Evolutionary conservation across 768 basidiomycete species (phyloP).

Genomic region (Cyathus striatus): DNA sequence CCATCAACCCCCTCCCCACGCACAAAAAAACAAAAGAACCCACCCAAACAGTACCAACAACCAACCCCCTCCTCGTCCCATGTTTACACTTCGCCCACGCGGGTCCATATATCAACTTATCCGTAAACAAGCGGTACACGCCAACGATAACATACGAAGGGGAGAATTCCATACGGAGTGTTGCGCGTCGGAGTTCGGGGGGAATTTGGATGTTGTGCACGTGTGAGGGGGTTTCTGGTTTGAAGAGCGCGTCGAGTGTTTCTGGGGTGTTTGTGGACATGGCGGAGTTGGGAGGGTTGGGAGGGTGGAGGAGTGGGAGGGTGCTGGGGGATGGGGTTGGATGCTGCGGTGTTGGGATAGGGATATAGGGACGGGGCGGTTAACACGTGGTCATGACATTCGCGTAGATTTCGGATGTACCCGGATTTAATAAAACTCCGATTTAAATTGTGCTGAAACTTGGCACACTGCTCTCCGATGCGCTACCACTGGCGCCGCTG

Average conservation of each 20-base stretch:
- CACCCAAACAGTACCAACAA: constrained; percentile 72
- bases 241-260: constrained; percentile 25
- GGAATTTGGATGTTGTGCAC: too few species aligned
- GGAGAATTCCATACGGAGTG: constrained; percentile 64
- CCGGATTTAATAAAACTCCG: too few species aligned
- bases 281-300: too few species aligned
- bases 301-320: too few species aligned
- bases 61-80: constrained; percentile 62
- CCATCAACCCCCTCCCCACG: not conserved
- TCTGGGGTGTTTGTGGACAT: constrained; percentile 15
- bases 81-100: constrained; percentile 86
- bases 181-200: constrained; percentile 42
- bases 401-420: too few species aligned
- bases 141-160: constrained; percentile 86
- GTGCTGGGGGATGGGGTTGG: too few species aligned
- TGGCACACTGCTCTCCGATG: too few species aligned
- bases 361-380: too few species aligned
- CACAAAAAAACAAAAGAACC: constrained; percentile 10
- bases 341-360: too few species aligned
- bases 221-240: constrained; percentile 12
- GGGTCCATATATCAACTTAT: constrained; percentile 61
- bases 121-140: constrained; percentile 75
- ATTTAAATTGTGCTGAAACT: too few species aligned
- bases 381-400: too few species aligned
- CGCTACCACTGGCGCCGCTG: too few species aligned